phyloP scores from a whole-genome alignment of 2,329 filamentous ascomycete species.

The Colletotrichum sp. region DNA sequence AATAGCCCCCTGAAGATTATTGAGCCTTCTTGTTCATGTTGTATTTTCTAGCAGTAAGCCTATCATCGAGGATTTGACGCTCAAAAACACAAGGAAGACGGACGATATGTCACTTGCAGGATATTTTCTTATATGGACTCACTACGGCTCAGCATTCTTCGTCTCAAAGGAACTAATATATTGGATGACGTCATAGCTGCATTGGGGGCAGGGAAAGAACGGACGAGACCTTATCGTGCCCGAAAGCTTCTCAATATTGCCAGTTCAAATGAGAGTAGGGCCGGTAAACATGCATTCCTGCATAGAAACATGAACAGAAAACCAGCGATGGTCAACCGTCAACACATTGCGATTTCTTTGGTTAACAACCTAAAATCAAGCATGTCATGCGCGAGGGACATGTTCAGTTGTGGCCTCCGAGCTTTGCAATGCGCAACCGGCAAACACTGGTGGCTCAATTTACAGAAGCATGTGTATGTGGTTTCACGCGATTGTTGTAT shows the following conservation, averaged over 20 bases:
- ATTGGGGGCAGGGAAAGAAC: too few species aligned
- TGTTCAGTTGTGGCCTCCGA: background rate
- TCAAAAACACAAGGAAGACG: too few species aligned
- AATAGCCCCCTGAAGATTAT: background rate
- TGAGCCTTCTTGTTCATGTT: background rate
- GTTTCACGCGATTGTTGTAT: background rate
- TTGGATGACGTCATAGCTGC: too few species aligned
- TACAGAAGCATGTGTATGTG: background rate
- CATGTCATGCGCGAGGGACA: background rate
- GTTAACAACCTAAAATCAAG: background rate
- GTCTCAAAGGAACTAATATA: too few species aligned
- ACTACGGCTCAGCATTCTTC: too few species aligned
- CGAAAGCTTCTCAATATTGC: background rate
- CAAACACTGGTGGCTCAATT: background rate
- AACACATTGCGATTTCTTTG: background rate
- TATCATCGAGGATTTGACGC: background rate
- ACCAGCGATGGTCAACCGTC: background rate
- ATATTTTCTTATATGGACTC: too few species aligned
- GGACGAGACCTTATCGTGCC: too few species aligned
- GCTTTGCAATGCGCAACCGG: background rate
- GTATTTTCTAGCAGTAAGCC: background rate
- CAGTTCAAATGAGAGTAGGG: background rate
- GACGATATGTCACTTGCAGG: too few species aligned
- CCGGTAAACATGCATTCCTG: accelerated
- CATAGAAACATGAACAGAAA: accelerated